Evolutionary conservation across 1,284 basidiomycete genomes (phyloP), one percentile per base, ranked within the genome.

Genomic region (Marasmius tenuissimus): DNA sequence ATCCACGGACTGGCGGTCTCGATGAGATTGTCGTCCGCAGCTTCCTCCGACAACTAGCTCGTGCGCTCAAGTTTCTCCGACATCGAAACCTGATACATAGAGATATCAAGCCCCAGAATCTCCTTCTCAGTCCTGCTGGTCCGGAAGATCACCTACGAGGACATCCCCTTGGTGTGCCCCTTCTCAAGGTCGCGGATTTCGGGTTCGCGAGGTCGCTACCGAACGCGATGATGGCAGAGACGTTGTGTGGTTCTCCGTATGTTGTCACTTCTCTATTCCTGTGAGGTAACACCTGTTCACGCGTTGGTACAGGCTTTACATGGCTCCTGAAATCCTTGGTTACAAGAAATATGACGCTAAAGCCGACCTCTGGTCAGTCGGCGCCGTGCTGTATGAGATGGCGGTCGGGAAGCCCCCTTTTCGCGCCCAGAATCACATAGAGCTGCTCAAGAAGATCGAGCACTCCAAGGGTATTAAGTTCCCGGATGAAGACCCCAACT

Each of bases 311-410:
- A 94, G 92, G 52, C 78, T 99, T 37, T 99, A 99, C 78, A 99
- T 99, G 97, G 97, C 97, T 0, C 97, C 97, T 0, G 97, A 99
- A 76, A 99, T 99, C 66, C 79, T 99, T 18, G 87, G 94, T 20
- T 98, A 98, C 74, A 93, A 99, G 77, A 97, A 97, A 75, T 98
- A 99, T 75, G 96, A 98, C 73, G 96, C 96, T 27, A 98, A 96
- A 73, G 97, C 94, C 0, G 97, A 99, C 72, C 81, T 99, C 1
- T 99, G 97, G 97, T 97, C 94, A 6, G 94, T 98, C 37, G 97
- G 97, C 7, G 96, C 97, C 0, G 97, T 99, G 3, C 79, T 98
- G 1, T 99, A 91, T 75, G 97, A 99, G 76, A 98, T 97, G 91
- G 83, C 88, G 18, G 91, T 96, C 22, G 97, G 96, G 3, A 90